phyloP scores from a whole-genome alignment of 139 green algal species.

The Chlamydomonas sphaeroides region DNA sequence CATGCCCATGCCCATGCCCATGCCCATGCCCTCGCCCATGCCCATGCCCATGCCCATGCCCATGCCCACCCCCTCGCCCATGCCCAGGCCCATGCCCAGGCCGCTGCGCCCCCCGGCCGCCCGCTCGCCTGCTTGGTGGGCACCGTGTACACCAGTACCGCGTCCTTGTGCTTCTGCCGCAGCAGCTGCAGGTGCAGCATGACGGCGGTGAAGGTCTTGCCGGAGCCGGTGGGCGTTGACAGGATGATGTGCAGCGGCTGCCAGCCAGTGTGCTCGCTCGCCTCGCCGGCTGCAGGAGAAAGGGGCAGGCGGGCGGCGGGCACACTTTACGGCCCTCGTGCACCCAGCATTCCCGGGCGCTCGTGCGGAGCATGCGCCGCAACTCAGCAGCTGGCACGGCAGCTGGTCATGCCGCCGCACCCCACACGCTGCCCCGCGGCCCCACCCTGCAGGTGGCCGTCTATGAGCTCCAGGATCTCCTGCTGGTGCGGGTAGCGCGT shows the following conservation, averaged over 20 bases:
- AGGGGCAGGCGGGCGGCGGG: no score
- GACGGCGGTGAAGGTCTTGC: slow-evolving; percentile 69
- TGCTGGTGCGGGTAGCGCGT: slow-evolving; percentile 63
- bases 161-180: not conserved
- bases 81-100: not conserved
- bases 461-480: slow-evolving; percentile 54
- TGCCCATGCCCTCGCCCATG: not conserved
- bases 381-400: no score
- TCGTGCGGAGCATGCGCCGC: no score
- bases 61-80: not conserved
- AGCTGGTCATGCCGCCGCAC: not conserved
- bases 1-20: no score
- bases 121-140: slow-evolving; percentile 54
- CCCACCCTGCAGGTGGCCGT: slow-evolving; percentile 41
- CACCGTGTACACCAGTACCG: slow-evolving; percentile 65
- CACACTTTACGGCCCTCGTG: no score
- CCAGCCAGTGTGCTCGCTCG: no score
- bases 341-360: no score
- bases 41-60: not conserved
- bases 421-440: not conserved
- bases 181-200: slow-evolving; percentile 64
- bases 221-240: slow-evolving; percentile 57
- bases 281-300: not conserved
- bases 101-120: not conserved
- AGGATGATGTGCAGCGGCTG: slow-evolving; percentile 56